A percentile compares a stretch with the other conserved stretches of the same genome.
Evolutionary conservation across 768 basidiomycete species (phyloP).

Genomic region (Holtermannia corniformis): DNA sequence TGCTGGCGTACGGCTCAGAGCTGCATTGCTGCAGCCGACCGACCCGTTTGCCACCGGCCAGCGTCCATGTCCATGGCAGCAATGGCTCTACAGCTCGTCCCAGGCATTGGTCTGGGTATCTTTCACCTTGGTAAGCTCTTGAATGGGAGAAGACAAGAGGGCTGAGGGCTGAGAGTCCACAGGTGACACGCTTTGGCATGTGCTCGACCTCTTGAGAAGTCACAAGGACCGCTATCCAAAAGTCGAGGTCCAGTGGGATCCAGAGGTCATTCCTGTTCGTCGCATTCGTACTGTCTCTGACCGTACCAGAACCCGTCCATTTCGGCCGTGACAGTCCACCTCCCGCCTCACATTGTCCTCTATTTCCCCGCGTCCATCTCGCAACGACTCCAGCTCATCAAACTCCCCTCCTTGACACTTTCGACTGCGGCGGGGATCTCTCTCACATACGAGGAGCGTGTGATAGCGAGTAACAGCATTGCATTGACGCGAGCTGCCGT

Average conservation of each 20-base stretch:
- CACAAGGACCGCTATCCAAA: slow-evolving; percentile 26
- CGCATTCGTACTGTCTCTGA: background rate
- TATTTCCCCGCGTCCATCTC: slow-evolving; percentile 26
- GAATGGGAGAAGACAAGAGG: background rate
- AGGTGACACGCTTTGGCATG: slow-evolving; percentile 37
- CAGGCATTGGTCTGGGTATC: slow-evolving; percentile 21
- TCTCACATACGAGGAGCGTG: slow-evolving; percentile 18
- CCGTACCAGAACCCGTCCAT: slow-evolving; percentile 14
- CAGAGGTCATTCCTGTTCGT: slow-evolving; percentile 18
- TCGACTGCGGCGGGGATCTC: background rate
- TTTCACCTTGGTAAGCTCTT: slow-evolving; percentile 32
- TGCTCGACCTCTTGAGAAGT: slow-evolving; percentile 29
- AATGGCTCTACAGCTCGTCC: slow-evolving; percentile 19
- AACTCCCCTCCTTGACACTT: slow-evolving; percentile 2
- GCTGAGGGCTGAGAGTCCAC: background rate
- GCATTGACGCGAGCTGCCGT: slow-evolving; percentile 16
- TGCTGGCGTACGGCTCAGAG: too few species aligned
- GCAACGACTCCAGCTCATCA: slow-evolving; percentile 23
- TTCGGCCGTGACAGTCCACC: slow-evolving; percentile 23
- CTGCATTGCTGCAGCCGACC: too few species aligned
- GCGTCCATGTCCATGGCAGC: background rate
- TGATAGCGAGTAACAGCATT: slow-evolving; percentile 10
- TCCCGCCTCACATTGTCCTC: slow-evolving; percentile 21
- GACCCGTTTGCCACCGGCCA: too few species aligned
- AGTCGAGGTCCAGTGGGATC: slow-evolving; percentile 33